phyloP scores from a whole-genome alignment of 805 yeast genomes.

The Diddensiella santjacobensis region DNA sequence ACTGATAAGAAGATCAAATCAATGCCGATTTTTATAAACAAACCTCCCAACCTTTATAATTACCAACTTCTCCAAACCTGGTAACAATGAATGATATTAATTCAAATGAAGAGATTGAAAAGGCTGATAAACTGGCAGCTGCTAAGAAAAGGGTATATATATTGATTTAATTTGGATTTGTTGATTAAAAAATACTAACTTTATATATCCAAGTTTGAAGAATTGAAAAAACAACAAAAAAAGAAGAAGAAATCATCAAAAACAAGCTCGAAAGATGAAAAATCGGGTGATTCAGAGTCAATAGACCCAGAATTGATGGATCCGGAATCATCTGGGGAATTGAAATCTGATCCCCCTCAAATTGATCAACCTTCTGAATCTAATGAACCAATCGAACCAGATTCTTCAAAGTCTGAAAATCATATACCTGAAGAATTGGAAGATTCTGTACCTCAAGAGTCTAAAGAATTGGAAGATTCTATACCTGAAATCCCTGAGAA shows the following conservation, averaged over 20 bases:
- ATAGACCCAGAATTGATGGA: no score
- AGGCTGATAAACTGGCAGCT: slow-evolving; percentile 64
- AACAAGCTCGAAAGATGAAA: no score
- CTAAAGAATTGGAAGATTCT: neutral
- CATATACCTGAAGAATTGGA: slow-evolving; percentile 16
- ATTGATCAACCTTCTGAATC: no score
- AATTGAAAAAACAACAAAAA: slow-evolving; percentile 55
- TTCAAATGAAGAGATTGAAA: slow-evolving; percentile 33
- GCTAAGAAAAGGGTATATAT: slow-evolving; percentile 58
- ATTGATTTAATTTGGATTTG: slow-evolving; percentile 17
- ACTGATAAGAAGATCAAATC: no score
- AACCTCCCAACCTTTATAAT: no score
- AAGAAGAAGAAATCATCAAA: slow-evolving; percentile 53
- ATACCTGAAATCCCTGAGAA: neutral
- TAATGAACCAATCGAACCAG: slow-evolving; percentile 9
- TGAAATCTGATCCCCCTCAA: no score
- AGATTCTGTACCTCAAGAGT: slow-evolving; percentile 10
- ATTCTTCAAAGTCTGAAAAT: slow-evolving; percentile 14
- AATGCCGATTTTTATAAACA: no score
- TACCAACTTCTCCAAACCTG: no score
- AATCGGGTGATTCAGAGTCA: slow-evolving; percentile 11
- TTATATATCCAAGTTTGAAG: slow-evolving; percentile 49
- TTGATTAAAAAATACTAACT: slow-evolving; percentile 3
- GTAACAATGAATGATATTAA: no score
- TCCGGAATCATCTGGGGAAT: no score